Evolutionary conservation across 352 stramenopile genomes (phyloP).

Genomic region (Phytophthora tubulina): DNA sequence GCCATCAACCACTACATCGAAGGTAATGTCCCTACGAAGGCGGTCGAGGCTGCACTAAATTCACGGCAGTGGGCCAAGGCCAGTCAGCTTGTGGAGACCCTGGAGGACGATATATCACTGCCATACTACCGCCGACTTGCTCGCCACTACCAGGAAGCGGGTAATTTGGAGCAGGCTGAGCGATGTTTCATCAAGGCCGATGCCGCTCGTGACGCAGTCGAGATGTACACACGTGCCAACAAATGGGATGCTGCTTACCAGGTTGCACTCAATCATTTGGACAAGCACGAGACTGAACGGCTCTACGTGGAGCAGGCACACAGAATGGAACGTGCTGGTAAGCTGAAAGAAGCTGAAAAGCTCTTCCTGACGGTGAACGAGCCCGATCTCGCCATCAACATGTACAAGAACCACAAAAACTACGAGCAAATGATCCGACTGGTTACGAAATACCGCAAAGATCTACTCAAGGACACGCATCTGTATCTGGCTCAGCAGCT

Average conservation of each 20-base stretch:
- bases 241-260: conserved; percentile 95
- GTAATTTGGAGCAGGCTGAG: conserved; percentile 89
- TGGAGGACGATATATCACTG: conserved; percentile 91
- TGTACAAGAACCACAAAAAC: conserved; percentile 97
- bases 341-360: conserved; percentile 95
- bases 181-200: conserved; percentile 94
- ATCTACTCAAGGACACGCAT: conserved; percentile 95
- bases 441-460: conserved; percentile 93
- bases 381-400: conserved; percentile 94
- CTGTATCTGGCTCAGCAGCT: conserved; percentile 94
- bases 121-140: conserved; percentile 92
- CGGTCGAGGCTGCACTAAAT: conserved; percentile 93
- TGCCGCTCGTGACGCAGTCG: conserved; percentile 88
- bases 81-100: conserved; percentile 91
- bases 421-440: conserved; percentile 97
- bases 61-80: conserved; percentile 95
- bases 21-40: conserved; percentile 92
- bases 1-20: conserved; percentile 98
- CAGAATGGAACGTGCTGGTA: conserved; percentile 90
- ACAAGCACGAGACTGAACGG: conserved; percentile 92
- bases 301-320: conserved; percentile 95
- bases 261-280: conserved; percentile 92
- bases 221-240: conserved; percentile 95
- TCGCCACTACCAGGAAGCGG: conserved; percentile 91
- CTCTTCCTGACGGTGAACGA: conserved; percentile 95